A percentile compares a stretch with the other conserved stretches of the same genome.
phyloP scores from a whole-genome alignment of 2,329 filamentous ascomycete genomes.

The Colletotrichum sp. region DNA sequence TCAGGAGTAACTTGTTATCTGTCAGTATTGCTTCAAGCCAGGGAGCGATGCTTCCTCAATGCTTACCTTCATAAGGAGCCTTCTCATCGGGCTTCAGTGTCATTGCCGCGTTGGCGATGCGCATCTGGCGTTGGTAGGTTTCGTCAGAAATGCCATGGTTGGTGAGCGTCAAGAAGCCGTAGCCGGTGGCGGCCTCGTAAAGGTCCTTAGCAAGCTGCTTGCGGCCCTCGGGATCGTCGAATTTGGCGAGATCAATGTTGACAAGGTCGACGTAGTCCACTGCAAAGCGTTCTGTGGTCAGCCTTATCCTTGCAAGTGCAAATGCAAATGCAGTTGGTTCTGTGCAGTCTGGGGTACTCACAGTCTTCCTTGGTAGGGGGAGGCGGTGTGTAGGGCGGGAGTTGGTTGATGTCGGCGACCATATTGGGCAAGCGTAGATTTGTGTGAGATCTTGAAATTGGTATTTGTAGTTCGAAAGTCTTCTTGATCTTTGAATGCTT shows the following conservation, averaged over 20 bases:
- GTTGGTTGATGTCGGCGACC: conserved; percentile 9
- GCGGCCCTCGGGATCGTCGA: conserved; percentile 27
- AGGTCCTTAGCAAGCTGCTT: conserved; percentile 31
- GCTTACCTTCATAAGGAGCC: conserved; percentile 29
- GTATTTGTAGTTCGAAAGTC: not conserved
- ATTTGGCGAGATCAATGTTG: conserved; percentile 31
- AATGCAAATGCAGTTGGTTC: not conserved
- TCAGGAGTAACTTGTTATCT: conserved; percentile 27
- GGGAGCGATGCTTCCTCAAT: fast-evolving
- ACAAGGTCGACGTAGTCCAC: conserved; percentile 32
- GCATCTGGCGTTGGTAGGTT: conserved; percentile 29
- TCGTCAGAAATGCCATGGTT: conserved; percentile 32
- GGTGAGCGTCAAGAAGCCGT: conserved; percentile 30
- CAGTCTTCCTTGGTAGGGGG: conserved; percentile 6
- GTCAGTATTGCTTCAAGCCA: not conserved
- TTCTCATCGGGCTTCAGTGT: conserved; percentile 30
- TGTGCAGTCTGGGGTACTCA: not conserved
- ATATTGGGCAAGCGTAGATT: not conserved
- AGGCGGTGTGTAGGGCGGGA: not conserved
- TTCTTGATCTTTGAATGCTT: not conserved
- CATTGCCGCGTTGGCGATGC: conserved; percentile 31
- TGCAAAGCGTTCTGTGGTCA: not conserved
- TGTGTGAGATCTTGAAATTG: not conserved
- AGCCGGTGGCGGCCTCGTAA: conserved; percentile 31
- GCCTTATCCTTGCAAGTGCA: not conserved